Evolutionary conservation across 192 early-diverging fungal species (phyloP), one percentile per base, ranked within the genome.

Genomic region (Spizellomyces punctatus): DNA sequence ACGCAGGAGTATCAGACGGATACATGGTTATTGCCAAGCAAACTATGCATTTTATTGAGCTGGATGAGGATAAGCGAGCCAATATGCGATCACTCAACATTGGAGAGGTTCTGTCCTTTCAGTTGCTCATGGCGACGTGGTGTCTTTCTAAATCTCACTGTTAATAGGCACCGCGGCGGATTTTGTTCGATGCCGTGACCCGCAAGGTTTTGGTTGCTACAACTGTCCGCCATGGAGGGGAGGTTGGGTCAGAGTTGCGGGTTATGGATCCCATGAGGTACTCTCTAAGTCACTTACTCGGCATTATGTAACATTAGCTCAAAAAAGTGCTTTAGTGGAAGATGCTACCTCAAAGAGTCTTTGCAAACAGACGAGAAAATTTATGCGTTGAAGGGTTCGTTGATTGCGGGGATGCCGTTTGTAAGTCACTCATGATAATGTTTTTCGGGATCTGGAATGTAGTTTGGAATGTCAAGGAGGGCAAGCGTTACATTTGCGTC

Each of bases 401-500:
- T 61, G 12, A 61, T 22, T 36, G 27, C 16, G 19, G 4, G 10
- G 5, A 7, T 16, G 14, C 36, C 77, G 78, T 60, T n/a, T 84
- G 82, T 36, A 36, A 36, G 59, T 21, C 46, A 22, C 36, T 17
- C 59, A 12, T 54, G 1, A 54, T 54, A 54, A 12, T 19, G 12
- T n/a, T 54, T 54, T 12, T 54, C n/a, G n/a, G 1, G 12, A 61
- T 22, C 16, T 62, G 22, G 10, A 5, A 7, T 0, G 6, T 48
- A 81, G 78, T 60, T n/a, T 84, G 82, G 82, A 74, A 84, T 59
- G 76, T 84, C 44, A 84, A 84, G 58, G 66, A 73, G 44, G 66
- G 63, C 21, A 81, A 79, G 71, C 60, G 82, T 19, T 84, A 84
- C 57, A 76, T 84, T 27, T 79, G 79, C 58, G 63, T 82, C 36